Evolutionary conservation across 179 eudicot genomes (phyloP), one percentile per base, ranked within the genome.

Genomic region (Sideroxylon spinosum): DNA sequence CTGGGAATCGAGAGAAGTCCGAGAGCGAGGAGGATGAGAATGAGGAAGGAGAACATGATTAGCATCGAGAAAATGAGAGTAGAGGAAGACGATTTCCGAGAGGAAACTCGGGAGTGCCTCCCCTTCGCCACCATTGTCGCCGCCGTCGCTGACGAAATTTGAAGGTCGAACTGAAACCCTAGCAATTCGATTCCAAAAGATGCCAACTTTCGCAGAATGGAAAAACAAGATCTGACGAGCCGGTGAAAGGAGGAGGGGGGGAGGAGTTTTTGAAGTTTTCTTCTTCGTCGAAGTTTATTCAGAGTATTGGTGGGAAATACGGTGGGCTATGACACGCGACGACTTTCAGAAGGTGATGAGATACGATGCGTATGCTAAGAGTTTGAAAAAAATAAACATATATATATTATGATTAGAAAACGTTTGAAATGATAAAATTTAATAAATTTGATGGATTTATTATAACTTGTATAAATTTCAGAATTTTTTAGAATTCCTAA

Each of bases 1-100:
- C 69, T 73, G 6, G 95, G 84, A 78, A 92, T 82, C 1, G 95
- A 92, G 74, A 92, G 83, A 11, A 89, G 81, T 28, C 93, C 89
- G 53, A 88, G 84, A 50, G 87, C 86, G 73, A 92, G 88, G 26
- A 92, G 86, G 68, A 91, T 81, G 63, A 92, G 80, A 20, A 85
- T 77, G 61, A 87, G 61, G 77, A 91, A 88, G 0, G 86, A 85
- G 72, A 85, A 75, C 63, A 83, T 53, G 9, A 92, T 69, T 2
- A 92, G 86, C 69, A 82, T 37, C 9, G 88, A 28, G 77, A 92
- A 82, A 7, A 85, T 62, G 62, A 70, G 60, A 16, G 81, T 71
- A 20, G 76, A 71, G 7, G 81, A 19, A 4, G 76, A 48, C n/a
- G 71, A 76, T 50, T 64, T 64, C 61, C 78, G 78, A 10, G 71